These are phyloP conservation scores for Ustilago sp. DNA, from an alignment of 1,284 basidiomycete genomes.

Conservation along the genomic window DNA sequence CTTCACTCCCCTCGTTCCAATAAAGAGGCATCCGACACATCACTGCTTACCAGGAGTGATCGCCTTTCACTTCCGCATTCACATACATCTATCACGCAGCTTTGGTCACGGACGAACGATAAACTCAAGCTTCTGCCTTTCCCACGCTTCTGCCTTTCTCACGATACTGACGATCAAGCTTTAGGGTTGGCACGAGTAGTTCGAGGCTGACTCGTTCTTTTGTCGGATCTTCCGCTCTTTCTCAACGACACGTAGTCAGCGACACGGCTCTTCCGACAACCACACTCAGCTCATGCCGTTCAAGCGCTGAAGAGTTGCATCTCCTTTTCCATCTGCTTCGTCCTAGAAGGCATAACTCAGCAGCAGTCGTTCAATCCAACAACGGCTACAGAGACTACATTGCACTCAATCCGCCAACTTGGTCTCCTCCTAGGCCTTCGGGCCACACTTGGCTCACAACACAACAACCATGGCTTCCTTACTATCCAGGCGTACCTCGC, in stretches of 20 bases:
- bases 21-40: neutral
- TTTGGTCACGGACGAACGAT: neutral
- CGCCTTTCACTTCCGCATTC: neutral
- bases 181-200: neutral
- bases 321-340: neutral
- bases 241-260: neutral
- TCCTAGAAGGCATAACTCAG: neutral
- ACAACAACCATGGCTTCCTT: conserved; percentile 40
- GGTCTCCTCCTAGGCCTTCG: conserved; percentile 5
- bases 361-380: too few species aligned
- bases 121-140: neutral
- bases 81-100: neutral
- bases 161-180: neutral
- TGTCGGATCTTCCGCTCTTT: conserved; percentile 4
- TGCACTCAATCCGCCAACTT: neutral
- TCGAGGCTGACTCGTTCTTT: neutral
- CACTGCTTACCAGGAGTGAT: neutral
- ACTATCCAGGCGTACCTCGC: conserved; percentile 54
- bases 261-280: neutral
- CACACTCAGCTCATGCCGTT: conserved; percentile 3
- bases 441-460: neutral
- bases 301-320: neutral
- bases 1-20: neutral
- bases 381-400: too few species aligned
- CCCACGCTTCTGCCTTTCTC: neutral